phyloP scores from a whole-genome alignment of 805 yeast species.

The Monosporozyma servazzii region DNA sequence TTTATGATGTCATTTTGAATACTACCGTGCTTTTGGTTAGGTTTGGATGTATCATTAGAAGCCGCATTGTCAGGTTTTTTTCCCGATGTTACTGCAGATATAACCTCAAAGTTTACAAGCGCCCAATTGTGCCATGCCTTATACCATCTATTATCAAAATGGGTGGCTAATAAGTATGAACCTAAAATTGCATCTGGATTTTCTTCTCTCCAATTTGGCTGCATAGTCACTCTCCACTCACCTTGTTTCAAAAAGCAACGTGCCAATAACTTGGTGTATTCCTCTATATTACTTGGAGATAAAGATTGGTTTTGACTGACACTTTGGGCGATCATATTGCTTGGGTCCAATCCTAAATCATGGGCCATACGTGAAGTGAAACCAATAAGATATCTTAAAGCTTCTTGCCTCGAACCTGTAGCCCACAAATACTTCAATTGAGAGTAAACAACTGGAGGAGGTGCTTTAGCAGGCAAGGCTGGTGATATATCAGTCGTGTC shows the following conservation, averaged over 20 bases:
- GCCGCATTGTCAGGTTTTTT: conserved; percentile 10
- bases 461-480: conserved; percentile 59
- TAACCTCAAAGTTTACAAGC: conserved; percentile 87
- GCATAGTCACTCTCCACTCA: conserved; percentile 86
- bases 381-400: conserved; percentile 72
- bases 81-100: conserved; percentile 42
- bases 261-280: conserved; percentile 74
- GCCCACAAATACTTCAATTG: conserved; percentile 96
- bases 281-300: conserved; percentile 57
- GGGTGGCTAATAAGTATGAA: conserved; percentile 87
- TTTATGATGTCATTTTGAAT: conserved; percentile 15
- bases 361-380: conserved; percentile 84
- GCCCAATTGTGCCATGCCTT: conserved; percentile 99
- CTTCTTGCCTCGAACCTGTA: conserved; percentile 76
- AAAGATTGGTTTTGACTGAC: conserved; percentile 50
- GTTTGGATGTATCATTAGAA: not conserved
- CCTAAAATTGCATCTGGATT: conserved; percentile 77
- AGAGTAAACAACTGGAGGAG: conserved; percentile 93
- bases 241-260: conserved; percentile 94
- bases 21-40: not conserved
- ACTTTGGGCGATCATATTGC: conserved; percentile 78
- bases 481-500: conserved; percentile 43
- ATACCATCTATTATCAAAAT: conserved; percentile 86
- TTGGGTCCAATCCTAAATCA: conserved; percentile 77
- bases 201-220: conserved; percentile 69